These are phyloP conservation scores for Ophiobolus disseminans DNA, from an alignment of 2,329 filamentous ascomycete genomes.

Conservation along the genomic window DNA sequence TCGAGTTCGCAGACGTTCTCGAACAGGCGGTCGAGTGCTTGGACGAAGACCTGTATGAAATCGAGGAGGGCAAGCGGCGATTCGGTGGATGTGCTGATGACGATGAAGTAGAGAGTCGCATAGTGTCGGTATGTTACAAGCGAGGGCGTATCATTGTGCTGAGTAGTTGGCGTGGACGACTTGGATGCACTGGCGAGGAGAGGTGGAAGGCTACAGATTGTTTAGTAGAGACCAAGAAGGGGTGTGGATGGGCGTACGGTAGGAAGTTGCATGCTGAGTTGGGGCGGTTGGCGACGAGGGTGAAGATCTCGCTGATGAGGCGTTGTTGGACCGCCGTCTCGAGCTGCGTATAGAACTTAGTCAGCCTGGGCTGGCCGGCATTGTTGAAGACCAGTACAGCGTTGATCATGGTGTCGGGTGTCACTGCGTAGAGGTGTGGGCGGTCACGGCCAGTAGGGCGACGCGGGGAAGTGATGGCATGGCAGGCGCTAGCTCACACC, in stretches of 20 bases:
- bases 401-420: constrained; percentile 78
- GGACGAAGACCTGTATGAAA: constrained; percentile 97
- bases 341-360: constrained; percentile 98
- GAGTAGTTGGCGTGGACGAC: constrained; percentile 57
- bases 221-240: constrained; percentile 43
- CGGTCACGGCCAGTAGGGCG: not conserved
- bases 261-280: constrained; percentile 97
- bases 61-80: constrained; percentile 94
- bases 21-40: constrained; percentile 91
- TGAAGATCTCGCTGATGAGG: constrained; percentile 96
- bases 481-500: not conserved
- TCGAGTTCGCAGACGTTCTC: constrained; percentile 99
- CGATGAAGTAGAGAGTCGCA: constrained; percentile 96
- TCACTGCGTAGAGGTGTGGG: not conserved
- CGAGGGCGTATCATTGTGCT: constrained; percentile 86
- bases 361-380: constrained; percentile 92
- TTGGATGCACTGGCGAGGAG: constrained; percentile 61
- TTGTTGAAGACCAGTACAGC: constrained; percentile 99
- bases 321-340: constrained; percentile 97
- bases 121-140: constrained; percentile 98
- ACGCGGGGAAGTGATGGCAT: constrained; percentile 3
- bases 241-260: constrained; percentile 59
- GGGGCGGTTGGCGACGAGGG: constrained; percentile 89
- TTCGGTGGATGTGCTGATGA: constrained; percentile 96
- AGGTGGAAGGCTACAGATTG: constrained; percentile 65